A percentile compares a stretch with the other conserved stretches of the same genome.
Evolutionary conservation across 1,284 basidiomycete species (phyloP).

Genomic region (Dichomitus squalens): DNA sequence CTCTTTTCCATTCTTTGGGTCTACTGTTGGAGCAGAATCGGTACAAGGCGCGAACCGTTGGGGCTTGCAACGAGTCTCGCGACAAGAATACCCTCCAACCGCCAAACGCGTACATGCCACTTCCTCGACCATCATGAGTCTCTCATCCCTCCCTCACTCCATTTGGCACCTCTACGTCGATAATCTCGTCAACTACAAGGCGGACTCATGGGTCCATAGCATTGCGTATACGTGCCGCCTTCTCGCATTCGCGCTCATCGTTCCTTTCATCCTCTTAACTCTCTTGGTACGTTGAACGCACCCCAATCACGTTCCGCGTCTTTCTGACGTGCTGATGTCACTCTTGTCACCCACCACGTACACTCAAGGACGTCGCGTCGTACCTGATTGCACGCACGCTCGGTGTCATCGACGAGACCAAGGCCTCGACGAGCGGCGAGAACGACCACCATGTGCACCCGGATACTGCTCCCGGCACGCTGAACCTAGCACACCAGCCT

Average conservation of each 20-base stretch:
- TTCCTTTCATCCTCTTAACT: constrained; percentile 67
- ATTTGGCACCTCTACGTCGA: constrained; percentile 63
- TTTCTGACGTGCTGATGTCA: not conserved
- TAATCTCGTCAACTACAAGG: constrained; percentile 62
- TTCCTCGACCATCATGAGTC: constrained; percentile 1
- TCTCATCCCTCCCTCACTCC: constrained; percentile 33
- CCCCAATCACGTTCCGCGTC: not conserved
- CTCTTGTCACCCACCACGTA: not conserved
- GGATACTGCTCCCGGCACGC: not conserved
- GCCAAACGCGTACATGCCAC: not conserved
- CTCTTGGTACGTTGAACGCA: constrained; percentile 50
- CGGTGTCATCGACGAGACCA: constrained; percentile 71
- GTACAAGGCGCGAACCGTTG: not conserved
- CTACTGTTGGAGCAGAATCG: too few species aligned
- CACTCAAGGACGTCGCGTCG: constrained; percentile 69
- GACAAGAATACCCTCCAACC: not conserved
- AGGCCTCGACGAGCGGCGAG: constrained; percentile 64
- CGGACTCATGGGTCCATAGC: constrained; percentile 67
- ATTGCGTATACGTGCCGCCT: constrained; percentile 66
- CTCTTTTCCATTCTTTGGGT: not conserved
- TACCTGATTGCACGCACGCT: constrained; percentile 82
- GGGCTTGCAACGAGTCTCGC: not conserved
- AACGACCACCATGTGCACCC: constrained; percentile 5
- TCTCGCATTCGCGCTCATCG: constrained; percentile 59
- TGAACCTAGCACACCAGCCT: constrained; percentile 10